Evolutionary conservation across 2,329 filamentous ascomycete species (phyloP), one percentile per base, ranked within the genome.

Genomic region (Aspergillus ibericus): DNA sequence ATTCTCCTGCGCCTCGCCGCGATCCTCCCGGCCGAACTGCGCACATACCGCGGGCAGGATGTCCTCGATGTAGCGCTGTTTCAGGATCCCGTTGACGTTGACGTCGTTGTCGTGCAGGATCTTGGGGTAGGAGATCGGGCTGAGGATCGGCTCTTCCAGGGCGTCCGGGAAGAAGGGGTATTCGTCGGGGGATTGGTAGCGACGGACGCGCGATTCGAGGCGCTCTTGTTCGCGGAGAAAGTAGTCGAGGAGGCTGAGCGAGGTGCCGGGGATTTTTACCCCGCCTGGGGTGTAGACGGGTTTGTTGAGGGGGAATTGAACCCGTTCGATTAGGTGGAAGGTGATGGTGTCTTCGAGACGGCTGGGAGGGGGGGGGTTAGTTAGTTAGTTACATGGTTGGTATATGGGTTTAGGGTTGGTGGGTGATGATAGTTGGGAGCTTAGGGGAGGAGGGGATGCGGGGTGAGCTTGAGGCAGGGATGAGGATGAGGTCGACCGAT

Each of bases 311-410:
- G 93, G 92, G 76, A 98, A 99, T 76, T 99, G 95, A n/a, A 93
- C 93, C 40, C 95, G 89, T 79, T 99, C 95, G 71, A 98, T 98
- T 38, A 99, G 83, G 77, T 96, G 90, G 78, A 96, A 97, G 66
- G 91, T 96, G 72, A 99, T 98, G 61, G 93, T 98, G 73, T 99
- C 95, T 80, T 99, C 95, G 16, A 98, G 84, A 18, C 95, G 95
- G 71, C 95, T 99, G 70, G 36, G 10, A 22, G 49, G 53, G 57
- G 22, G 35, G 34, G 51, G 18, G 16, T 53, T 38, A 52, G 29
- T 29, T 50, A 54, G 16, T 53, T 38, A 52, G 29, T 29, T 50
- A 54, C 16, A 48, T 25, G 8, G 10, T 25, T 51, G 18, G 3
- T 32, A 4, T 40, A 5, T 42, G 3, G 18, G 7, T 38, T 25